Evolutionary conservation across 371 early-diverging fungal species (phyloP).

Genomic region (Coemansia sp.): DNA sequence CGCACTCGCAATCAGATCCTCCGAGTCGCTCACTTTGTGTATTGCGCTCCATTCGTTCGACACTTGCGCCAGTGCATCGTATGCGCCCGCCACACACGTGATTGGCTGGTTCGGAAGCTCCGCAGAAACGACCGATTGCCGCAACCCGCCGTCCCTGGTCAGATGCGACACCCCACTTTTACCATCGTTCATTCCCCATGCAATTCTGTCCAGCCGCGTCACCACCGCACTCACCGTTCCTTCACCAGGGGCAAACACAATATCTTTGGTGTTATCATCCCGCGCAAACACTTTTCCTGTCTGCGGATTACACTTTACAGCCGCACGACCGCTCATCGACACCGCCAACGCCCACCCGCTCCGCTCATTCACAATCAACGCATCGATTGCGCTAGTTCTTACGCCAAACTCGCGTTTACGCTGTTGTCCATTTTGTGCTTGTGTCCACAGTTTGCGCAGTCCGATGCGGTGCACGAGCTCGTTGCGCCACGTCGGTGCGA

Average conservation of each 20-base stretch:
- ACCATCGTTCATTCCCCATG: slow-evolving; percentile 31
- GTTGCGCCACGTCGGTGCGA: slow-evolving; percentile 11
- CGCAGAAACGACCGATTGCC: not conserved
- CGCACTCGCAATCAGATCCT: slow-evolving; percentile 16
- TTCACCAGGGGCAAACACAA: slow-evolving; percentile 7
- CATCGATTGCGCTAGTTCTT: slow-evolving; percentile 20
- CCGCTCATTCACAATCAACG: slow-evolving; percentile 17
- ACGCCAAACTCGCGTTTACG: slow-evolving; percentile 14
- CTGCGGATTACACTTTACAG: slow-evolving; percentile 8
- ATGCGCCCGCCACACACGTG: slow-evolving; percentile 16
- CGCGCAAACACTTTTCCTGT: slow-evolving; percentile 32
- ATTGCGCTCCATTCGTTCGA: slow-evolving; percentile 9
- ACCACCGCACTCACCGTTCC: slow-evolving; percentile 11
- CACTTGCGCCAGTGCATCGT: slow-evolving; percentile 27
- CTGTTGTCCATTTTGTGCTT: not conserved
- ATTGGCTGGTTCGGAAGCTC: slow-evolving; percentile 3
- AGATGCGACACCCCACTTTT: slow-evolving; percentile 12
- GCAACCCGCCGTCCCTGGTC: slow-evolving; percentile 13
- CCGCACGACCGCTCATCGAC: slow-evolving; percentile 8
- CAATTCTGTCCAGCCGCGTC: slow-evolving; percentile 18
- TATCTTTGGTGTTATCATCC: slow-evolving; percentile 8
- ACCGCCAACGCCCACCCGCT: slow-evolving; percentile 35
- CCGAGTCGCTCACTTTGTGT: not conserved
- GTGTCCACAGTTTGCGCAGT: slow-evolving; percentile 16
- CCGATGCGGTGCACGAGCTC: slow-evolving; percentile 15